A percentile compares a stretch with the other conserved stretches of the same genome.
phyloP scores from a whole-genome alignment of 345 rosid species.

The Raphanus raphanistrum region DNA sequence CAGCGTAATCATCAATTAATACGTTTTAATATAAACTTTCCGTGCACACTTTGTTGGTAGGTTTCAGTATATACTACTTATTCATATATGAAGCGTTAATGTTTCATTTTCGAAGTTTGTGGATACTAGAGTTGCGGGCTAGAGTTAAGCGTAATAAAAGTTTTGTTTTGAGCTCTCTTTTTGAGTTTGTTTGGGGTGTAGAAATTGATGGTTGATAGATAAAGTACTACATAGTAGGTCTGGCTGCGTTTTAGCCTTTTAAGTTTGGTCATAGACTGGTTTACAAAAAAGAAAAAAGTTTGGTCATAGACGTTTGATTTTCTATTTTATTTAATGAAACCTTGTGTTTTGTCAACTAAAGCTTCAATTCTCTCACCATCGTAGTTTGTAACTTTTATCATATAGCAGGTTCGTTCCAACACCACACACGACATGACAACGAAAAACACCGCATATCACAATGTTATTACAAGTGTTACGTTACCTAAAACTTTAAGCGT shows the following conservation, averaged over 20 bases:
- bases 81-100: not conserved
- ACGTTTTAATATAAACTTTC: not conserved
- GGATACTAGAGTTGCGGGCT: not conserved
- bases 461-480: constrained; percentile 5
- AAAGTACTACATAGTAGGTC: not conserved
- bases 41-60: not conserved
- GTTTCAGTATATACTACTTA: not conserved
- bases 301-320: not conserved
- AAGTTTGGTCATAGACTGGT: not conserved
- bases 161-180: not conserved
- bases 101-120: not conserved
- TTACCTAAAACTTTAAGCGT: constrained; percentile 16
- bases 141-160: not conserved
- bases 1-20: not conserved
- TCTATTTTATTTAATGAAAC: not conserved
- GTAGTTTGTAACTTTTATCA: not conserved
- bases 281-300: no score
- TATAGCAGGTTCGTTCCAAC: constrained; percentile 13
- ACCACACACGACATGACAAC: constrained; percentile 5
- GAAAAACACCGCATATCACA: not conserved
- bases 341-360: not conserved
- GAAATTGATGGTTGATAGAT: not conserved
- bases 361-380: not conserved
- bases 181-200: not conserved
- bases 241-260: not conserved